A percentile compares a stretch with the other conserved stretches of the same genome.
Evolutionary conservation across 2,329 filamentous ascomycete species (phyloP).

Genomic region (Xylaria sp.): DNA sequence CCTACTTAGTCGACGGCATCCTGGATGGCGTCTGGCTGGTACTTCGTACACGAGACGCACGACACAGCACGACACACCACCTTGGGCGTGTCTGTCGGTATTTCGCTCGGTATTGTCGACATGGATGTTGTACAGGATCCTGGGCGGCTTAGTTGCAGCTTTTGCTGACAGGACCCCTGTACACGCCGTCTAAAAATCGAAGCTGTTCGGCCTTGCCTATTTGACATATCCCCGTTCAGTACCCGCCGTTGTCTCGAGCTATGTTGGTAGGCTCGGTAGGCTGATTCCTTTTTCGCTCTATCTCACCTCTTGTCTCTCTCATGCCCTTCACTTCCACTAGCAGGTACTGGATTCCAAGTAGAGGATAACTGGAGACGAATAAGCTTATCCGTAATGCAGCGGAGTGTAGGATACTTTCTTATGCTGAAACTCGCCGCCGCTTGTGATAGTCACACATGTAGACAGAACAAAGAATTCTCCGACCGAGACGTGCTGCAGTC

Average conservation of each 20-base stretch:
- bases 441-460: slow-evolving; percentile 1
- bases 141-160: slow-evolving; percentile 28
- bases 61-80: neutral
- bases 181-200: slow-evolving; percentile 18
- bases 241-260: neutral
- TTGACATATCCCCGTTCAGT: slow-evolving; percentile 25
- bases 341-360: neutral
- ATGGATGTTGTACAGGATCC: slow-evolving; percentile 1
- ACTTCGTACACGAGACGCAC: slow-evolving; percentile 1
- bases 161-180: slow-evolving; percentile 37
- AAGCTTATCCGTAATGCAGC: slow-evolving; percentile 25
- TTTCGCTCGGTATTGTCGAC: slow-evolving; percentile 9
- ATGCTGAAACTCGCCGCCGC: neutral
- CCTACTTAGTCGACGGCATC: slow-evolving; percentile 2
- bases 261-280: neutral
- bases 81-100: neutral
- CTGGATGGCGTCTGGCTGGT: slow-evolving; percentile 24
- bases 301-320: neutral
- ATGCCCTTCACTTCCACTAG: neutral
- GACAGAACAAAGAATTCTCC: slow-evolving; percentile 8
- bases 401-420: neutral
- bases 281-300: neutral
- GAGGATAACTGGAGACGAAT: slow-evolving; percentile 15
- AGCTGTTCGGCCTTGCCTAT: slow-evolving; percentile 35
- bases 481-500: neutral